Base-by-base conservation (phyloP, 495 filamentous ascomycete species). In the Peziza echinospora region DNA sequence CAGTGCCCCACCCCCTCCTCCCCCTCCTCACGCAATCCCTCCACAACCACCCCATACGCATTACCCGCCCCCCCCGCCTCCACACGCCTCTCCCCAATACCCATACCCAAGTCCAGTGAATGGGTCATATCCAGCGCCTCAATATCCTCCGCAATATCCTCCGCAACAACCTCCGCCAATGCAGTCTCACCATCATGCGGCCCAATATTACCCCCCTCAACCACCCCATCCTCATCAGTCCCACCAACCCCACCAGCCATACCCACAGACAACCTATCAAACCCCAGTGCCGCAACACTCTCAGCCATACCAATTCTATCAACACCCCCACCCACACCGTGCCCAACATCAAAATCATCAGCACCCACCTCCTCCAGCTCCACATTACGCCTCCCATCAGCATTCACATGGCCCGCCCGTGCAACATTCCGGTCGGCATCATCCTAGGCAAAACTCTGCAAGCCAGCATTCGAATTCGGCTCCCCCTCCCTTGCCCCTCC, bases 161-260 rank as follows among this genome's bases (percentile, higher is more conserved):
- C 56, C 48, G 40, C 47, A 57, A 13, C 64, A 58, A 41, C 49
- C 61, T 26, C 55, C 60, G 1, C 52, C 60, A 5, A 59, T 54
- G 39, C 63, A 62, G 9, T 48, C 62, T 6, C 54, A 57, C 17
- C 49, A 51, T 42, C 49, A 56, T 16, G 61, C 55, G 9, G 51
- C 49, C 23, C 59, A 56, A 45, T 59, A 56, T 13, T 52, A 37
- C 2, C 45, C 57, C 23, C 47, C 50, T 19, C 46, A 52, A 17
- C 34, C 48, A 25, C 57, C 44, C 49, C 61, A 30, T 42, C 24
- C 40, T 19, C 53, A 56, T 24, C 53, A 53, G 26, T 53, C 53
- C 49, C 51, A 43, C 26, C n/a, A n/a, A n/a, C n/a, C n/a, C n/a
- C n/a, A n/a, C n/a, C n/a, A n/a, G n/a, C n/a, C n/a, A n/a, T n/a